Evolutionary conservation across 2,329 filamentous ascomycete genomes (phyloP).

Genomic region (Arthrinium phaeospermum): DNA sequence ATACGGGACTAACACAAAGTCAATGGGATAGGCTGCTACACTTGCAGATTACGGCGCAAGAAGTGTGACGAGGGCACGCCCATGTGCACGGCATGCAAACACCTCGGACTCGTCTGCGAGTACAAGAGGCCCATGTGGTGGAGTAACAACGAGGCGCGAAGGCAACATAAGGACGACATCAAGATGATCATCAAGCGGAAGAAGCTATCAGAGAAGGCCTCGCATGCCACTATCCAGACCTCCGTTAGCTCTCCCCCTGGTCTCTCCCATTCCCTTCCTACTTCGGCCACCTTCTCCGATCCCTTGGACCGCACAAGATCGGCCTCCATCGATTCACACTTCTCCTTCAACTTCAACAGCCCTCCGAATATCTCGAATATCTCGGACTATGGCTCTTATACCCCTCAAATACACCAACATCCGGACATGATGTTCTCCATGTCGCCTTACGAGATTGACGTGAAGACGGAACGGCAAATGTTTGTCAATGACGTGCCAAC

Average conservation of each 20-base stretch:
- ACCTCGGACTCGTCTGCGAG: constrained; percentile 86
- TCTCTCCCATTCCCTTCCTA: constrained; percentile 81
- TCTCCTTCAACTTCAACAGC: constrained; percentile 77
- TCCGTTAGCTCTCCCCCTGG: constrained; percentile 73
- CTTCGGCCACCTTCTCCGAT: constrained; percentile 80
- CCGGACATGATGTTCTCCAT: constrained; percentile 63
- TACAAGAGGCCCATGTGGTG: constrained; percentile 98
- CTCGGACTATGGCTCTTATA: constrained; percentile 66
- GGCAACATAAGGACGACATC: constrained; percentile 90
- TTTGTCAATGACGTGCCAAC: constrained; percentile 91
- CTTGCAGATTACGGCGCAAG: constrained; percentile 69
- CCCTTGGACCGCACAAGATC: constrained; percentile 75
- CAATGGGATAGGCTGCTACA: constrained; percentile 64
- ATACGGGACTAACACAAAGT: constrained; percentile 38
- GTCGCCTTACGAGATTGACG: constrained; percentile 89
- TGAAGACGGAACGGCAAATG: constrained; percentile 94
- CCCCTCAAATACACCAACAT: constrained; percentile 63
- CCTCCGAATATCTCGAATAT: constrained; percentile 54
- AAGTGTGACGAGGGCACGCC: constrained; percentile 72
- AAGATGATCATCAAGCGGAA: constrained; percentile 98
- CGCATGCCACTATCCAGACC: constrained; percentile 57
- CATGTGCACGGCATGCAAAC: constrained; percentile 69
- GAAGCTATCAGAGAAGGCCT: constrained; percentile 87
- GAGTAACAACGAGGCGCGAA: constrained; percentile 88
- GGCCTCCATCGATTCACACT: constrained; percentile 80